These are phyloP conservation scores for Isatis tinctoria DNA, from an alignment of 345 rosid species.

Conservation along the genomic window DNA sequence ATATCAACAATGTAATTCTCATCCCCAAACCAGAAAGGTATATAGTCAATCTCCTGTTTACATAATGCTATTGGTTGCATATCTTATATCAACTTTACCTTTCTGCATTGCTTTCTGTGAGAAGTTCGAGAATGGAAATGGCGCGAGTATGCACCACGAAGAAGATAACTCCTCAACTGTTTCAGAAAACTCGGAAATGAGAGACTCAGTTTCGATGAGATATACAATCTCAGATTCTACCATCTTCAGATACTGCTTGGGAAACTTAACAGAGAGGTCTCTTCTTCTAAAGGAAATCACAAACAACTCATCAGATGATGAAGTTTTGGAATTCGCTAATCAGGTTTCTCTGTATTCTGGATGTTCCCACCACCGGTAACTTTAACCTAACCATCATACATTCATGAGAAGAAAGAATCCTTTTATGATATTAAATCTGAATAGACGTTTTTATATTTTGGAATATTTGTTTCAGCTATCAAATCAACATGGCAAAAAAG, in stretches of 20 bases:
- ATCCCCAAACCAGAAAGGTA: constrained; percentile 45
- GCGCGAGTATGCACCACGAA: constrained; percentile 25
- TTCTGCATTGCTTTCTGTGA: constrained; percentile 6
- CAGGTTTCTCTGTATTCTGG: constrained; percentile 79
- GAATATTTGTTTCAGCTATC: constrained; percentile 49
- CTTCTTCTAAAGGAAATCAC: constrained; percentile 76
- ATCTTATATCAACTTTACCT: neutral
- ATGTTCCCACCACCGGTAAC: constrained; percentile 84
- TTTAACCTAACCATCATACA: neutral
- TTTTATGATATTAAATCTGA: neutral
- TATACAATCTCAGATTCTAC: constrained; percentile 51
- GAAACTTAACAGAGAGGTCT: constrained; percentile 66
- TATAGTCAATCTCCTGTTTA: neutral
- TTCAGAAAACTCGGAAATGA: constrained; percentile 52
- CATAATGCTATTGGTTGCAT: neutral
- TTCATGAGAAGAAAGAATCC: neutral
- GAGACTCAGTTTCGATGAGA: constrained; percentile 36
- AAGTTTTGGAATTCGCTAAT: constrained; percentile 61
- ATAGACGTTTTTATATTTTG: neutral
- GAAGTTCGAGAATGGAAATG: constrained; percentile 18
- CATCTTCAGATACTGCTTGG: constrained; percentile 71
- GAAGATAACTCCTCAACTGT: constrained; percentile 44
- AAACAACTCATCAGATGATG: constrained; percentile 53
- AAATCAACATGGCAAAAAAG: constrained; percentile 59
- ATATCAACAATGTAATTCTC: constrained; percentile 51